phyloP scores from a whole-genome alignment of 225 moss, liverwort and hornwort species.

The Marchantia paleacea region DNA sequence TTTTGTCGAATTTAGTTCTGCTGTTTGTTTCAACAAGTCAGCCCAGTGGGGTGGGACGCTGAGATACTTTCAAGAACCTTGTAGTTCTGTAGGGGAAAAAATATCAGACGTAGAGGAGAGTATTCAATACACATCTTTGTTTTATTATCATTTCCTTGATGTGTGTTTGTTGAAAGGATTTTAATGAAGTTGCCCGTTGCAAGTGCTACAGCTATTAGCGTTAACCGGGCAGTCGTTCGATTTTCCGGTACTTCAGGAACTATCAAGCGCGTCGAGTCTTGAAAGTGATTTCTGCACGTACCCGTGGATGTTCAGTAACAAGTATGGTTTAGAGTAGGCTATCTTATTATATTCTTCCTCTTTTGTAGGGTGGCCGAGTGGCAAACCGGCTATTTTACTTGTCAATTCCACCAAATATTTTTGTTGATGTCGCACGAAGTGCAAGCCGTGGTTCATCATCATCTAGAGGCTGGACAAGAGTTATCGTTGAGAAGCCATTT shows the following conservation, averaged over 20 bases:
- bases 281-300: too few species aligned
- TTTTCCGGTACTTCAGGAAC: not conserved
- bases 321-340: too few species aligned
- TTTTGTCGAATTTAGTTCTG: too few species aligned
- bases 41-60: too few species aligned
- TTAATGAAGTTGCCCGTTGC: not conserved
- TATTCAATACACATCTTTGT: too few species aligned
- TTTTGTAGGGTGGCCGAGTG: constrained; percentile 58
- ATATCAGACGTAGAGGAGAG: too few species aligned
- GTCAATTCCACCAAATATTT: constrained; percentile 89
- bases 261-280: not conserved
- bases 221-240: not conserved
- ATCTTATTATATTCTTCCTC: not conserved
- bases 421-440: constrained; percentile 88
- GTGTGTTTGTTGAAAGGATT: too few species aligned
- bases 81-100: too few species aligned
- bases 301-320: too few species aligned
- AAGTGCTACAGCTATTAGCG: not conserved
- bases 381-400: constrained; percentile 91
- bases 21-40: too few species aligned
- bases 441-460: constrained; percentile 82
- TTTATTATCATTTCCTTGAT: too few species aligned
- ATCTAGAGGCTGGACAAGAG: constrained; percentile 75
- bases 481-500: constrained; percentile 96
- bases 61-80: too few species aligned